Percentiles rank a stretch among this genome's conserved stretches.
These are phyloP conservation scores for Rugonectria rugulosa DNA, from an alignment of 2,329 filamentous ascomycete species.

Conservation along the genomic window DNA sequence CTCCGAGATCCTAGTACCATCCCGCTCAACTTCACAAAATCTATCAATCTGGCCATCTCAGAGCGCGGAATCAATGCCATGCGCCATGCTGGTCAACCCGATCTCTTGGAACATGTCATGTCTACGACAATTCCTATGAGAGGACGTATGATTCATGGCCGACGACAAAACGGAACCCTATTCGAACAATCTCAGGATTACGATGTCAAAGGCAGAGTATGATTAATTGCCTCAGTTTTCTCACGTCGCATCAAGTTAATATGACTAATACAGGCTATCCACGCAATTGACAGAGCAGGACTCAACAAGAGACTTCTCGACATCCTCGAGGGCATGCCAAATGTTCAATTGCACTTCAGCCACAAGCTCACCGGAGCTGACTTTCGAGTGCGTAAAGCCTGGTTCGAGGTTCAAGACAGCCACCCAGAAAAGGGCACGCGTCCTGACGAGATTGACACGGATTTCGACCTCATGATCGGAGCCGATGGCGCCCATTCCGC, in stretches of 20 bases:
- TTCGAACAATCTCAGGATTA: constrained; percentile 89
- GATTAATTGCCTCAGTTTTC: constrained; percentile 38
- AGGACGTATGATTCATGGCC: constrained; percentile 94
- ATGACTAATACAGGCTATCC: constrained; percentile 69
- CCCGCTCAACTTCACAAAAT: constrained; percentile 94
- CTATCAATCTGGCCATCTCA: constrained; percentile 96
- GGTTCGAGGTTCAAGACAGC: constrained; percentile 74
- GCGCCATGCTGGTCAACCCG: constrained; percentile 69
- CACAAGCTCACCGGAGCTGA: constrained; percentile 93
- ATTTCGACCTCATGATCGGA: constrained; percentile 93
- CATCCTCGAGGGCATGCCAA: constrained; percentile 81
- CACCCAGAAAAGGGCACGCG: constrained; percentile 50
- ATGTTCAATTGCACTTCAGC: constrained; percentile 91
- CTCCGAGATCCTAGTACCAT: constrained; percentile 82
- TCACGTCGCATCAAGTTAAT: constrained; percentile 13
- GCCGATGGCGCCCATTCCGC: constrained; percentile 95
- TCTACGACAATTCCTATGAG: constrained; percentile 87
- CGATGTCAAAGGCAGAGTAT: constrained; percentile 84
- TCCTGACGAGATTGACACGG: constrained; percentile 77
- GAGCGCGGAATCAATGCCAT: constrained; percentile 93
- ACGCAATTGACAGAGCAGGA: constrained; percentile 82
- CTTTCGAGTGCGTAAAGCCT: constrained; percentile 79
- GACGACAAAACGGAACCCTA: constrained; percentile 67
- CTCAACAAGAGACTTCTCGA: constrained; percentile 88
- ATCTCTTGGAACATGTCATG: constrained; percentile 77